Base-by-base conservation (phyloP, 2,329 filamentous ascomycete species). In the Chaetomium olivaceum region DNA sequence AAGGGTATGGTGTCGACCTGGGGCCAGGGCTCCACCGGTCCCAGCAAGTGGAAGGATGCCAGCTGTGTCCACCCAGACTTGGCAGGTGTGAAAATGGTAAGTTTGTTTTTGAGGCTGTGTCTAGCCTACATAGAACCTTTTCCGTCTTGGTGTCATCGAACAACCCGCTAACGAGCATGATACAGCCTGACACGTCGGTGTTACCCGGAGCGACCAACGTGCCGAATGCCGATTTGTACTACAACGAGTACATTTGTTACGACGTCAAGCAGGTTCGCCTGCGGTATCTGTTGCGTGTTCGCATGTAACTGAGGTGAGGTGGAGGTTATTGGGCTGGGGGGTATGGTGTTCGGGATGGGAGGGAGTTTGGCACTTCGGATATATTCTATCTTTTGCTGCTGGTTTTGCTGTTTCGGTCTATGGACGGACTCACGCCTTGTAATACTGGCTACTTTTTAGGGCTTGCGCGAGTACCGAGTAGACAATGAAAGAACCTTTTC, bases 241-340 rank as follows among this genome's bases (percentile, higher is more conserved):
- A 92, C 78, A 92, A 92, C 73, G 90, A 92, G 78, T 92, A 88
- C 75, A 91, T 92, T 67, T 83, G 82, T 60, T 92, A 92, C 72
- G 84, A 92, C 69, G 79, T 90, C 3, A 81, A 87, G 0, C 90
- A 92, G 74, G 83, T 92, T 39, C 87, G 87, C 52, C 80, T 92
- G 5, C 84, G 89, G 5, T 92, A 92, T 72, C 80, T 92, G 4
- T 83, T 92, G 73, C 83, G 86, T 6, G 85, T 91, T 57, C 82
- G 82, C 73, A 83, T 86, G 78, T 63, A 33, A 63, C 39, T 5
- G 14, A 19, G 6, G 36, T 5, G 14, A 19, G 6, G 36, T 4
- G 31, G 46, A 27, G 36, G 14, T 27, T 19, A n/a, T 11, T 21
- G 36, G 21, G 29, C 27, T 14, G 14, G 29, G 7, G 39, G 39